phyloP scores from a whole-genome alignment of 2,329 filamentous ascomycete species.

The Eutypa lata region DNA sequence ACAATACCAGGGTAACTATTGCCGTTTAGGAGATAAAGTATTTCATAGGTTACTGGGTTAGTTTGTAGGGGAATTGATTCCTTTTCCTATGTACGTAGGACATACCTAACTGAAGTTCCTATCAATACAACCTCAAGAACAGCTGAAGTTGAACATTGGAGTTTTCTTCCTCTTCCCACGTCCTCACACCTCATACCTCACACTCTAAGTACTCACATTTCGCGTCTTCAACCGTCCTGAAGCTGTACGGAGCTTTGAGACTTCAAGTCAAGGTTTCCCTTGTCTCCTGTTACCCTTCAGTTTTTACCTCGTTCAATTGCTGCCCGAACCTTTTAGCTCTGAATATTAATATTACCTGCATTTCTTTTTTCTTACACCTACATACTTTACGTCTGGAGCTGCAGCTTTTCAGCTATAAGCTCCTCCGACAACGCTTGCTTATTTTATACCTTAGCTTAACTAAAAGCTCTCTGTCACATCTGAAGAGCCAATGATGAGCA shows the following conservation, averaged over 20 bases:
- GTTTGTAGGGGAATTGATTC: no score
- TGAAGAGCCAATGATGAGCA: conserved; percentile 9
- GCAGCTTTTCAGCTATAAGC: neutral
- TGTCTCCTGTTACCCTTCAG: neutral
- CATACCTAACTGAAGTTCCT: neutral
- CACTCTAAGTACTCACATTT: no score
- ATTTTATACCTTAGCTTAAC: neutral
- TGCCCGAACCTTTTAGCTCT: no score
- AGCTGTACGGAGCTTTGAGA: no score
- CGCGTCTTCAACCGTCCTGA: no score
- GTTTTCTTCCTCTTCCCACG: no score
- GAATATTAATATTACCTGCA: neutral
- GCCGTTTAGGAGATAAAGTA: neutral
- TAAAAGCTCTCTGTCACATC: conserved; percentile 1
- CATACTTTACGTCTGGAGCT: neutral
- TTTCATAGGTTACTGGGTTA: no score
- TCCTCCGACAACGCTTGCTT: neutral
- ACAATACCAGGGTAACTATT: neutral
- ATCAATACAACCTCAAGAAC: neutral
- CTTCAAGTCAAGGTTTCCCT: neutral
- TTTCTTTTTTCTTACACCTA: neutral
- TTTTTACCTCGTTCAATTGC: no score
- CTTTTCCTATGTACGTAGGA: neutral
- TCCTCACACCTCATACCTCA: no score
- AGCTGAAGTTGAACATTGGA: no score